phyloP scores from a whole-genome alignment of 2,329 filamentous ascomycete species.

The Curvularia eragrostidis region DNA sequence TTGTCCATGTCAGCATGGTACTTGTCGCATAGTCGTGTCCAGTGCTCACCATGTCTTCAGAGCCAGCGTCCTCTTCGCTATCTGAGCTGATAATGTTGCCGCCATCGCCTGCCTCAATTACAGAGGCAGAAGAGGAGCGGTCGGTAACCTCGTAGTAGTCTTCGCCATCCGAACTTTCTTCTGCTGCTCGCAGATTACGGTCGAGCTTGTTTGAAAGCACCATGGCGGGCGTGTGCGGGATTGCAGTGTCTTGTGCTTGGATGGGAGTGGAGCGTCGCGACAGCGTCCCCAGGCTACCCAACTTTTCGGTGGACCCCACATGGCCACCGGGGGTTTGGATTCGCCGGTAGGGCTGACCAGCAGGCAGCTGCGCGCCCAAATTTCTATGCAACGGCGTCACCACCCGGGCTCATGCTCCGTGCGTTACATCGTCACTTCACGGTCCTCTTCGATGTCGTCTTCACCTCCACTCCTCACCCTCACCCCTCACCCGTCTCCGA shows the following conservation, averaged over 20 bases:
- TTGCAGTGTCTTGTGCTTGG: neutral
- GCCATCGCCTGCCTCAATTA: constrained; percentile 49
- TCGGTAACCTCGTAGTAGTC: constrained; percentile 51
- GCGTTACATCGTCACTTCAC: constrained; percentile 16
- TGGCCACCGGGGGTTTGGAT: constrained; percentile 16
- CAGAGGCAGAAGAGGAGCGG: constrained; percentile 48
- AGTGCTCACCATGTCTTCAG: constrained; percentile 35
- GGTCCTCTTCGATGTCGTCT: constrained; percentile 12
- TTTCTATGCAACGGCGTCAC: neutral
- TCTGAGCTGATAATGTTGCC: constrained; percentile 47
- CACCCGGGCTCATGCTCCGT: constrained; percentile 20
- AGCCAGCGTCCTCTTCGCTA: constrained; percentile 33
- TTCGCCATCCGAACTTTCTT: constrained; percentile 48
- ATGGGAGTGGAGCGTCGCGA: constrained; percentile 3
- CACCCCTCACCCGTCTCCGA: constrained; percentile 16
- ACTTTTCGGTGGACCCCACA: constrained; percentile 28
- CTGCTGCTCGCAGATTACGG: constrained; percentile 45
- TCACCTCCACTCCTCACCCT: too few relatives aligned
- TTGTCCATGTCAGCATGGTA: constrained; percentile 21
- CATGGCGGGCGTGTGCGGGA: constrained; percentile 25
- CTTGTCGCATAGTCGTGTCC: neutral
- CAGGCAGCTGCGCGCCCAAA: constrained; percentile 22
- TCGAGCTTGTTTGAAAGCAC: constrained; percentile 46
- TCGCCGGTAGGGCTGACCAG: constrained; percentile 21
- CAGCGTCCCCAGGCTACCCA: constrained; percentile 4